phyloP scores from a whole-genome alignment of 2,329 filamentous ascomycete species.

The Clonostachys rosea region DNA sequence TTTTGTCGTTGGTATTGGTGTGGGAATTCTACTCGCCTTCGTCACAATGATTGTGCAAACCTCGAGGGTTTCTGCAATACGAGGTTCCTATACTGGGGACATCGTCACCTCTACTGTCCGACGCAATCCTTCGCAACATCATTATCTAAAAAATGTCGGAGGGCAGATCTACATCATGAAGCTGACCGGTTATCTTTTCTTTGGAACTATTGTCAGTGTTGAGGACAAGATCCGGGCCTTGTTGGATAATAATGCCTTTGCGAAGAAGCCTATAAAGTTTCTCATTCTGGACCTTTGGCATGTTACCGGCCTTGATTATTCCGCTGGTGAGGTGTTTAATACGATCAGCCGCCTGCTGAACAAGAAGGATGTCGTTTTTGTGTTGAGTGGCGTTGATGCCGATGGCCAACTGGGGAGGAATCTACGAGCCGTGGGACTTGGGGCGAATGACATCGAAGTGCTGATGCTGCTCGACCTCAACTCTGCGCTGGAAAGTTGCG shows the following conservation, averaged over 20 bases:
- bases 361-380: constrained; percentile 72
- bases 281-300: constrained; percentile 84
- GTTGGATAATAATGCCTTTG: constrained; percentile 78
- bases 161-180: constrained; percentile 89
- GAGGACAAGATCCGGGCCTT: constrained; percentile 81
- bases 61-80: constrained; percentile 82
- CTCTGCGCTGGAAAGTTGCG: constrained; percentile 87
- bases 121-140: constrained; percentile 82
- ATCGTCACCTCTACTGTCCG: constrained; percentile 89
- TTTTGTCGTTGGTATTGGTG: constrained; percentile 89
- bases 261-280: constrained; percentile 76
- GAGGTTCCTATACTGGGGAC: constrained; percentile 84
- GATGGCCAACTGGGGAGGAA: constrained; percentile 72
- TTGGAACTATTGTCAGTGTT: constrained; percentile 93
- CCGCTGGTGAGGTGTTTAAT: constrained; percentile 90
- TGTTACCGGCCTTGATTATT: constrained; percentile 92
- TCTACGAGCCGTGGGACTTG: constrained; percentile 79
- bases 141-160: constrained; percentile 81
- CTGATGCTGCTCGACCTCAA: constrained; percentile 86
- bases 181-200: constrained; percentile 93
- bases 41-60: constrained; percentile 88
- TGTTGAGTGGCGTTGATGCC: constrained; percentile 78
- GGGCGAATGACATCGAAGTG: constrained; percentile 67
- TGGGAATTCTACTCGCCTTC: constrained; percentile 89
- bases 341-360: constrained; percentile 82